Evolutionary conservation across 805 yeast species (phyloP), one percentile per base, ranked within the genome.

Genomic region (Nakazawaea siamensis): DNA sequence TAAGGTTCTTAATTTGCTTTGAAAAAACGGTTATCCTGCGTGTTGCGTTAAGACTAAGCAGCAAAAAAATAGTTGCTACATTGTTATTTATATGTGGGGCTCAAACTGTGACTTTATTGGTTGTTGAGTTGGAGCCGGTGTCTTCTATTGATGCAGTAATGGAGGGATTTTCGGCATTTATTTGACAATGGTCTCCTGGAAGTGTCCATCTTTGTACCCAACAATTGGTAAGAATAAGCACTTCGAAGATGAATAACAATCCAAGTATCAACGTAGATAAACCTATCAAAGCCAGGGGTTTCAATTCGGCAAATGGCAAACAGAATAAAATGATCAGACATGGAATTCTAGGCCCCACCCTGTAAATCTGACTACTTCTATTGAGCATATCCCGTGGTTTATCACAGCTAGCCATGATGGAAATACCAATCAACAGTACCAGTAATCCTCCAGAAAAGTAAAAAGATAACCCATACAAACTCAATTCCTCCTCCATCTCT

Each of bases 371-470:
- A 2, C 64, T 45, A 3, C 65, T 62, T 15, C 48, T 31, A 2
- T 48, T 54, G 5, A 50, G 46, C 0, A 58, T 52, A 35, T 73
- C 79, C n/a, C 48, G 42, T 14, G 69, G 58, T 31, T 55, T 56
- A 47, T 73, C 80, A 1, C 62, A 35, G 5, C 60, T 37, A 0
- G 75, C 77, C 11, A 75, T 33, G 0, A 58, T 40, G 4, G 59
- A 52, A 30, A 73, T 39, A 3, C 58, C 46, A 0, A 58, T 9
- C 31, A 76, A 44, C 0, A 74, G 55, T 3, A 72, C 57, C 34
- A 68, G 60, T 1, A 76, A 42, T 2, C 80, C 80, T 2, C 73
- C 76, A 5, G 73, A 66, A 46, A 71, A 72, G 45, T 57, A 71
- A 35, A 71, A 61, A 16, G 70, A 48, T 11, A 72, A 53, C 2